phyloP scores from a whole-genome alignment of 2,329 filamentous ascomycete species.

The Emydomyces testavorans region DNA sequence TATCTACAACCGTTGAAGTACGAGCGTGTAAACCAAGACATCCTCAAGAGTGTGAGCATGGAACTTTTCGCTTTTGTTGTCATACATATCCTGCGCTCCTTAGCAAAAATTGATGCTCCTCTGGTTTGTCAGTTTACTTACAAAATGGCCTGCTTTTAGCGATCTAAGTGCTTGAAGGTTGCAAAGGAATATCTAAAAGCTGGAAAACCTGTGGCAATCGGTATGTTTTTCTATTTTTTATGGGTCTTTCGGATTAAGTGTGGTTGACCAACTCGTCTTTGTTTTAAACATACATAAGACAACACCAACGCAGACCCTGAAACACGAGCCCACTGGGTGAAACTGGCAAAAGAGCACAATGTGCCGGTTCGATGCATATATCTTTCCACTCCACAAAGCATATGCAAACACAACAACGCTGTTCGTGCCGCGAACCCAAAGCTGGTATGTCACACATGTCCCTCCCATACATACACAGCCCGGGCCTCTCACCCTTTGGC shows the following conservation, averaged over 20 bases:
- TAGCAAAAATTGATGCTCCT: neutral
- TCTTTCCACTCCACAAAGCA: slow-evolving; percentile 59
- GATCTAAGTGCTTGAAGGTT: slow-evolving; percentile 56
- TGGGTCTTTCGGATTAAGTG: neutral
- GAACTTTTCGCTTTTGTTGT: slow-evolving; percentile 12
- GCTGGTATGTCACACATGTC: slow-evolving; percentile 24
- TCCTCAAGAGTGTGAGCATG: slow-evolving; percentile 56
- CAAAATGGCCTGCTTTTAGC: slow-evolving; percentile 28
- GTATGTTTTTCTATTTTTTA: slow-evolving; percentile 40
- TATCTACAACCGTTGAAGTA: slow-evolving; percentile 68
- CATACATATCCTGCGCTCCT: slow-evolving; percentile 14
- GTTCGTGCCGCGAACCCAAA: slow-evolving; percentile 56
- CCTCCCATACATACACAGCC: no score
- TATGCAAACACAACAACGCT: slow-evolving; percentile 78
- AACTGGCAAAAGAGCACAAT: slow-evolving; percentile 56
- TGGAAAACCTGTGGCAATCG: slow-evolving; percentile 61
- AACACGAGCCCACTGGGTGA: slow-evolving; percentile 66
- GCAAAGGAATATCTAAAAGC: slow-evolving; percentile 54
- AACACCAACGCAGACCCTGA: slow-evolving; percentile 87
- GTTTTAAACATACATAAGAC: slow-evolving; percentile 48
- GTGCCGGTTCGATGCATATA: slow-evolving; percentile 75
- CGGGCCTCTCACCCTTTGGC: no score
- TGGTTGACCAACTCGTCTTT: slow-evolving; percentile 10
- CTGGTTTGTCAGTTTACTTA: slow-evolving; percentile 6
- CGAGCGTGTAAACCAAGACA: slow-evolving; percentile 80